A percentile compares a stretch with the other conserved stretches of the same genome.
phyloP scores from a whole-genome alignment of 164 flowering plant species.

The Piper betle region DNA sequence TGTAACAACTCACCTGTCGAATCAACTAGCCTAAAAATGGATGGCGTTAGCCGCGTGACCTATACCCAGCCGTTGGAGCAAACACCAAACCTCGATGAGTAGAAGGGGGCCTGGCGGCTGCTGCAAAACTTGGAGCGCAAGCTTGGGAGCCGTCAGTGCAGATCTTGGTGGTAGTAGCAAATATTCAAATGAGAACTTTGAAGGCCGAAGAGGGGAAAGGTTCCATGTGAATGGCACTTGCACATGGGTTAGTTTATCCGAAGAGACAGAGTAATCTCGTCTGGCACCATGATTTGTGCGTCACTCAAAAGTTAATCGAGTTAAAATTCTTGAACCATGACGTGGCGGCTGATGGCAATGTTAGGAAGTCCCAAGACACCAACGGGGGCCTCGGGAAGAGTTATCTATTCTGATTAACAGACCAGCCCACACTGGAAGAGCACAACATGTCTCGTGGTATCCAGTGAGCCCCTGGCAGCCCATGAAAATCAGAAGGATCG shows the following conservation, averaged over 20 bases:
- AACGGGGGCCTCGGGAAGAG: constrained; percentile 5
- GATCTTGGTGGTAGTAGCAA: neutral
- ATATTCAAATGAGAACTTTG: neutral
- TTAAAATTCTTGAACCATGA: neutral
- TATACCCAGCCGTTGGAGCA: constrained; percentile 3
- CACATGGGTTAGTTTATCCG: neutral
- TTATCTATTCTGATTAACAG: constrained; percentile 1
- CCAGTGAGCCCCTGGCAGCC: too few relatives aligned
- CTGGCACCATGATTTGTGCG: neutral
- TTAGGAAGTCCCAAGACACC: constrained; percentile 16
- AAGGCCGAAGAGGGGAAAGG: neutral
- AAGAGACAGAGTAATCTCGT: neutral
- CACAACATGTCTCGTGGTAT: too few relatives aligned
- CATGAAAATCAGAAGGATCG: too few relatives aligned
- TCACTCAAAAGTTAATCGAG: neutral
- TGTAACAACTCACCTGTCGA: constrained; percentile 27
- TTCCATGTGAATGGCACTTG: neutral
- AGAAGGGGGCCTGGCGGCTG: neutral
- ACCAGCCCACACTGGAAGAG: neutral
- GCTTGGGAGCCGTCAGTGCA: neutral
- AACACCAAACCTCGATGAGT: constrained; percentile 1
- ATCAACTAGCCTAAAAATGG: constrained; percentile 34
- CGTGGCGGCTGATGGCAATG: neutral
- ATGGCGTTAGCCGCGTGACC: constrained; percentile 24
- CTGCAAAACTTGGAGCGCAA: neutral